Conservation (phyloP, 2,329 filamentous ascomycete species). For the Tolypocladium tropicale region DNA sequence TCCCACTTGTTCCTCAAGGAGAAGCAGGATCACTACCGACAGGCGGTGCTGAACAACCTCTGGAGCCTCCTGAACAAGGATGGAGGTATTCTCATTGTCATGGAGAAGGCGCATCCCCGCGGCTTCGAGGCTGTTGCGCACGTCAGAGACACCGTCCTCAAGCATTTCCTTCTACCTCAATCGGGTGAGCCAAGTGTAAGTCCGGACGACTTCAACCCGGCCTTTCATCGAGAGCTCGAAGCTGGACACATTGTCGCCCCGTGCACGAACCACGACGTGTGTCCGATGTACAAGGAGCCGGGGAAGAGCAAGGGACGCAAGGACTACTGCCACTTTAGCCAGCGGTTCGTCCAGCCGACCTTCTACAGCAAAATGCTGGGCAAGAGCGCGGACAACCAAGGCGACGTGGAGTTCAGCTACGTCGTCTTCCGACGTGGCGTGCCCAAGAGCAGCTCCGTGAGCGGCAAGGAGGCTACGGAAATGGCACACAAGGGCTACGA, state of each 20-base stretch:
- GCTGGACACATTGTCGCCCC: constrained; percentile 57
- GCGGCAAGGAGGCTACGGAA: constrained; percentile 48
- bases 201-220: constrained; percentile 29
- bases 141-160: constrained; percentile 68
- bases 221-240: constrained; percentile 36
- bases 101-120: constrained; percentile 85
- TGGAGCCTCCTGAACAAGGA: constrained; percentile 79
- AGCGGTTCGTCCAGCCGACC: constrained; percentile 74
- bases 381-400: constrained; percentile 64
- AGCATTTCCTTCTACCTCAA: constrained; percentile 55
- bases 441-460: constrained; percentile 15
- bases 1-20: constrained; percentile 73
- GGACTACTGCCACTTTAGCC: constrained; percentile 84
- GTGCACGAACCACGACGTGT: constrained; percentile 82
- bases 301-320: constrained; percentile 66
- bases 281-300: constrained; percentile 74
- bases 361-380: constrained; percentile 72
- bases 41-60: constrained; percentile 72
- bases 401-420: constrained; percentile 87
- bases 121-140: constrained; percentile 89
- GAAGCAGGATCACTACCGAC: constrained; percentile 66
- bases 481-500: constrained; percentile 67
- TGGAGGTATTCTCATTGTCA: constrained; percentile 74
- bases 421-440: constrained; percentile 73
- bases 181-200: constrained; percentile 22